Evolutionary conservation across 495 filamentous ascomycete species (phyloP).

Genomic region (Penicillium atrosanguineum): DNA sequence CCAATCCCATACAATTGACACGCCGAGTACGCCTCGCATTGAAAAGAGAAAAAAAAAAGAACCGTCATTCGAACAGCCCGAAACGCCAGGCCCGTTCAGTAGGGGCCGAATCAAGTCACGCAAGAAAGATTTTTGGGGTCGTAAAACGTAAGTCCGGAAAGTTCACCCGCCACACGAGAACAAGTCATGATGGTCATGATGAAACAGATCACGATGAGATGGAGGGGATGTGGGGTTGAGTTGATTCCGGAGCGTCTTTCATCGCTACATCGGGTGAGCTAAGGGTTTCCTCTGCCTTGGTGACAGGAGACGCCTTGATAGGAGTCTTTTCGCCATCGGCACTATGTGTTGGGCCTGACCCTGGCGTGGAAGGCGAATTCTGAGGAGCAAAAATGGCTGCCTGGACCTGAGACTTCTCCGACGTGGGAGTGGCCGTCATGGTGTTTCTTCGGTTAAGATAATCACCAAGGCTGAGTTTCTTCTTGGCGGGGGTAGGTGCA

Average conservation of each 20-base stretch:
- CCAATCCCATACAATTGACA: conserved; percentile 18
- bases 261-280: conserved; percentile 28
- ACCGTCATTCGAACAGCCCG: conserved; percentile 15
- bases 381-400: conserved; percentile 23
- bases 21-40: conserved; percentile 39
- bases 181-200: conserved; percentile 6
- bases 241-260: conserved; percentile 32
- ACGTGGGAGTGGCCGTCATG: conserved; percentile 36
- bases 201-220: conserved; percentile 24
- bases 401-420: conserved; percentile 38
- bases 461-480: conserved; percentile 66
- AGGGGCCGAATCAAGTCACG: conserved; percentile 22
- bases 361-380: conserved; percentile 25
- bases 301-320: conserved; percentile 11
- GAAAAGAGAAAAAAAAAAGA: conserved; percentile 22
- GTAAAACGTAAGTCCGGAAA: conserved; percentile 23
- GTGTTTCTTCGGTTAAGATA: conserved; percentile 55
- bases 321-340: conserved; percentile 16
- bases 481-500: conserved; percentile 58
- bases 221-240: conserved; percentile 27
- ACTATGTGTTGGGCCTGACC: conserved; percentile 4
- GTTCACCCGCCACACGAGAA: conserved; percentile 6
- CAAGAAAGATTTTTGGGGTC: conserved; percentile 26
- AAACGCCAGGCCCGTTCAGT: conserved; percentile 22
- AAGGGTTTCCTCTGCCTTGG: conserved; percentile 18